Evolutionary conservation across 2,329 filamentous ascomycete species (phyloP).

Genomic region (Paraphoma chrysanthemicola): DNA sequence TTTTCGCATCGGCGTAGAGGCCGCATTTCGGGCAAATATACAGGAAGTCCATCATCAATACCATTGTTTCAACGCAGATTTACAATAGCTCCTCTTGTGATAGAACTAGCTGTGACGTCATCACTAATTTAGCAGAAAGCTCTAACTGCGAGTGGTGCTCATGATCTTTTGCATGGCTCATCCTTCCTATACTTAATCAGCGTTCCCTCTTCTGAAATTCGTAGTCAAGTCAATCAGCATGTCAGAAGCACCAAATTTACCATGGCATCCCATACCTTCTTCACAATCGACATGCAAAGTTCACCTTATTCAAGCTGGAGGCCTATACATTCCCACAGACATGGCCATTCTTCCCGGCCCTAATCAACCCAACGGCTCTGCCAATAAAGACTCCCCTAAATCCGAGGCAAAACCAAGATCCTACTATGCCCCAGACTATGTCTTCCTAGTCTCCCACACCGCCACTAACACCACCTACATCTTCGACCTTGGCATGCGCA

Average conservation of each 20-base stretch:
- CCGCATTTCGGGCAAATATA: not conserved
- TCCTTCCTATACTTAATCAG: not conserved
- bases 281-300: conserved; percentile 35
- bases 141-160: too few species aligned
- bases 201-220: not conserved
- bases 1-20: not conserved
- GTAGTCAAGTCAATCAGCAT: not conserved
- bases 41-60: not conserved
- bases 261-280: conserved; percentile 37
- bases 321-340: conserved; percentile 55
- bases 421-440: conserved; percentile 40
- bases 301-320: conserved; percentile 44
- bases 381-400: conserved; percentile 43
- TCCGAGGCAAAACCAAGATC: conserved; percentile 23
- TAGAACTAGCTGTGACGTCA: conserved; percentile 6
- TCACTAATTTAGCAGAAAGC: not conserved
- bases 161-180: not conserved
- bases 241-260: conserved; percentile 3
- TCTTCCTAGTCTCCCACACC: conserved; percentile 38
- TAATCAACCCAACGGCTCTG: conserved; percentile 48
- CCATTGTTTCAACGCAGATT: not conserved
- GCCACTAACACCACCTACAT: conserved; percentile 49
- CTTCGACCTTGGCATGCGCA: conserved; percentile 63
- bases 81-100: not conserved
- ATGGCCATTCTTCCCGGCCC: conserved; percentile 55